phyloP scores from a whole-genome alignment of 164 flowering plant species.

The Pachysandra terminalis region DNA sequence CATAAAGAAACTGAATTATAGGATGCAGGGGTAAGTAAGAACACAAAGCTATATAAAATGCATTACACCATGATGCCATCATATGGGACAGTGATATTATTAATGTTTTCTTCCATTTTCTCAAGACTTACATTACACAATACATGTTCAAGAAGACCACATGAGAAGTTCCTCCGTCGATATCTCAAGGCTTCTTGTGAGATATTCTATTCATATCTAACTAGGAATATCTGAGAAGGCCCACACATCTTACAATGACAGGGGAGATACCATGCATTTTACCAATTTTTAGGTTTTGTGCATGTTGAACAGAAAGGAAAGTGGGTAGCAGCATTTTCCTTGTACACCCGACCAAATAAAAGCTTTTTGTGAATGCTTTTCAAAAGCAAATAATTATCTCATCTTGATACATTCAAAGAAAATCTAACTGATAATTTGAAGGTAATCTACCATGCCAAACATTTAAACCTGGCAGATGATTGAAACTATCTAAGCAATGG shows the following conservation, averaged over 20 bases:
- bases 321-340: neutral
- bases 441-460: neutral
- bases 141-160: neutral
- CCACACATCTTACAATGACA: neutral
- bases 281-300: no score
- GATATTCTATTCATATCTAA: neutral
- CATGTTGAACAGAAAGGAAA: neutral
- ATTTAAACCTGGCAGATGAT: neutral
- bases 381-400: neutral
- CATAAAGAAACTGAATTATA: neutral
- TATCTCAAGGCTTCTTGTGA: neutral
- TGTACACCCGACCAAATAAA: neutral
- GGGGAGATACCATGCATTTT: neutral
- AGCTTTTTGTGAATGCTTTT: neutral
- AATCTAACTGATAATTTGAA: neutral
- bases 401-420: neutral
- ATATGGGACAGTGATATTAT: neutral
- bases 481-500: neutral
- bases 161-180: no score
- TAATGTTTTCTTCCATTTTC: no score
- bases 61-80: neutral
- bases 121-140: neutral
- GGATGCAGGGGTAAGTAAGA: neutral
- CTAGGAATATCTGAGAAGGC: neutral
- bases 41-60: neutral